Base-by-base conservation (phyloP, 2,329 filamentous ascomycete species). In the Aureobasidium namibiae region DNA sequence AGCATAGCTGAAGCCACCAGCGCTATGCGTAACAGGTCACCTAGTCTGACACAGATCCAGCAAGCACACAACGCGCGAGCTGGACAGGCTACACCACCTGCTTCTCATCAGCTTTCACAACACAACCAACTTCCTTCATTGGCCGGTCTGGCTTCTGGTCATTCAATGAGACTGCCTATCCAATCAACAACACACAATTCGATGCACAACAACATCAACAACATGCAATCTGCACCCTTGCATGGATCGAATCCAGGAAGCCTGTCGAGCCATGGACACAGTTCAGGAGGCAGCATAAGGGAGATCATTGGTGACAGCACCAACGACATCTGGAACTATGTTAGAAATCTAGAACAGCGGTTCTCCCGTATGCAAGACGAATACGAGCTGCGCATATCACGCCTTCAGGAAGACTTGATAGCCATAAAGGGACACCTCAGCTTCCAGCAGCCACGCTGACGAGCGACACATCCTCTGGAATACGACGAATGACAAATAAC, bases 31-130 rank as follows among this genome's bases (percentile, higher is more conserved):
- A 84, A 86, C 63, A 79, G 83, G 58, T 88, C 85, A 33, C 85
- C 85, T n/a, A 87, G 81, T 68, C 71, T 87, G 62, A 81, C 82
- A 9, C 84, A 86, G 63, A 80, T 85, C 54, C 83, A 86, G 64
- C 85, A 87, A 67, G 82, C 84, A 62, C 82, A 84, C 58, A 83
- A 80, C 64, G 77, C 78, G 36, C 81, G 85, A 45, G 80, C 81
- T 62, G 82, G 82, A 60, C 74, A 78, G 61, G 79, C 80, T 59
- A 80, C 79, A 13, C 80, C 82, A 34, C 81, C 83, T 14, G 75
- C 74, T 61, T 62, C 74, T 45, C 70, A 72, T 23, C 76, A 78
- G 66, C 72, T 75, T 5, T 70, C 72, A 7, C 65, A 63, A 45
- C 63, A 66, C 49, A 52, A 61, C 26, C 66, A 66, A n/a, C 65